Evolutionary conservation across 73 alveolate species (phyloP).

Genomic region (Urostyla sp.): DNA sequence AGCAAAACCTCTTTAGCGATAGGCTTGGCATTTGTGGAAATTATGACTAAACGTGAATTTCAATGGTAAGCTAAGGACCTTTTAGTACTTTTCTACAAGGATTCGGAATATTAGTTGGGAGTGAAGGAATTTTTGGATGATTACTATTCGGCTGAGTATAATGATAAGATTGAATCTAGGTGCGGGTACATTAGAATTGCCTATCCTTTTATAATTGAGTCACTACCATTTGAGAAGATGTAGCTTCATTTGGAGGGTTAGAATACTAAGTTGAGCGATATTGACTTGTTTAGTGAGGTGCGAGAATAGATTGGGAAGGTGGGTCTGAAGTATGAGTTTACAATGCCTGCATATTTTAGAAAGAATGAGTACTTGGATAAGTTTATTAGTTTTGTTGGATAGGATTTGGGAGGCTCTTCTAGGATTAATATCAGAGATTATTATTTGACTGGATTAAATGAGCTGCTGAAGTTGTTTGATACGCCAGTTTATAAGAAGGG

Average conservation of each 20-base stretch:
- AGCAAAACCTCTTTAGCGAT: constrained; percentile 21
- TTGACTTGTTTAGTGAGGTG: constrained; percentile 37
- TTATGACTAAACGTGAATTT: background rate
- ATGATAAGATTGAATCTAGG: constrained; percentile 30
- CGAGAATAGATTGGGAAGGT: background rate
- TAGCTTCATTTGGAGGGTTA: constrained; percentile 26
- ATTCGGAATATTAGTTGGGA: constrained; percentile 14
- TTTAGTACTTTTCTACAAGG: constrained; percentile 37
- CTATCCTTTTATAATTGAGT: constrained; percentile 20
- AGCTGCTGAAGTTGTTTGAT: constrained; percentile 14
- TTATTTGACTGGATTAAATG: background rate
- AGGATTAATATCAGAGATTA: constrained; percentile 26
- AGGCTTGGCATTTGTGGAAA: constrained; percentile 34
- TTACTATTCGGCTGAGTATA: constrained; percentile 12
- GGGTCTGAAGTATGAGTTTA: constrained; percentile 10
- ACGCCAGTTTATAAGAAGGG: constrained; percentile 25
- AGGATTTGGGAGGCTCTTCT: constrained; percentile 16
- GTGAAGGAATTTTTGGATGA: constrained; percentile 39
- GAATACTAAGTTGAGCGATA: constrained; percentile 34
- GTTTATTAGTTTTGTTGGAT: background rate
- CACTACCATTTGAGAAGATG: constrained; percentile 14
- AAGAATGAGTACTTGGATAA: constrained; percentile 14
- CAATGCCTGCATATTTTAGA: constrained; percentile 23
- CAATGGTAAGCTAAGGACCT: constrained; percentile 49
- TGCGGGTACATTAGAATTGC: constrained; percentile 56